These are phyloP conservation scores for Yamadazyma aaseri DNA, from an alignment of 1,139 yeast species.

Conservation along the genomic window DNA sequence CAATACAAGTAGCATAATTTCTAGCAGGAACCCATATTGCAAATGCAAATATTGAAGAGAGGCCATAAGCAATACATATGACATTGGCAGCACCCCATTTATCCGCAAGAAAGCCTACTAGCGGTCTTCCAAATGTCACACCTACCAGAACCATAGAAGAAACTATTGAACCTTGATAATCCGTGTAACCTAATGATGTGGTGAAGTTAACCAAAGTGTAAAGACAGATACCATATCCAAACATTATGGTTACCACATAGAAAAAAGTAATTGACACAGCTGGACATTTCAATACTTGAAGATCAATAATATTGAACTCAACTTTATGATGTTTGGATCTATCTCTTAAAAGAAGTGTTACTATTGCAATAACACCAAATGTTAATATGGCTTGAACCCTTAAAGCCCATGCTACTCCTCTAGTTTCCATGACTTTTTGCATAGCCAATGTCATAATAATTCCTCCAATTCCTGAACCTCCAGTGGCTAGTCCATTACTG, in stretches of 20 bases:
- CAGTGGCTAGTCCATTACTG: slow-evolving; percentile 44
- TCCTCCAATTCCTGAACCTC: slow-evolving; percentile 33
- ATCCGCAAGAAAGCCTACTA: slow-evolving; percentile 49
- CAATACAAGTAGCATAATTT: slow-evolving; percentile 48
- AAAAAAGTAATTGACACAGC: slow-evolving; percentile 29
- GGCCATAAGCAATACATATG: slow-evolving; percentile 27
- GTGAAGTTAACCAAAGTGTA: slow-evolving; percentile 34
- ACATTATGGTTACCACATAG: slow-evolving; percentile 33
- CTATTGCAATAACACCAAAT: slow-evolving; percentile 25
- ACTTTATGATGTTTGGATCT: slow-evolving; percentile 14
- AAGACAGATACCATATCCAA: slow-evolving; percentile 37
- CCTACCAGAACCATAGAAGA: slow-evolving; percentile 51
- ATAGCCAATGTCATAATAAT: slow-evolving; percentile 24
- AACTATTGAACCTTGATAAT: slow-evolving; percentile 45
- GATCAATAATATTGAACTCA: slow-evolving; percentile 5
- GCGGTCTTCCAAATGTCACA: slow-evolving; percentile 33
- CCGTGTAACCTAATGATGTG: slow-evolving; percentile 24
- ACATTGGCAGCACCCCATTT: slow-evolving; percentile 45
- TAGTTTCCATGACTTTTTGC: slow-evolving; percentile 23
- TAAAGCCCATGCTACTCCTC: slow-evolving; percentile 41
- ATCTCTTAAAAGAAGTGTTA: slow-evolving; percentile 17
- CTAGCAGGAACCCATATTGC: slow-evolving; percentile 68
- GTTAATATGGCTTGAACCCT: slow-evolving; percentile 30
- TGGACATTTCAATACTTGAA: slow-evolving; percentile 12
- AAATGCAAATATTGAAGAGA: slow-evolving; percentile 37